Percentiles rank a stretch among this genome's conserved stretches.
Conservation (phyloP, 192 early-diverging fungal species). For the Powellomyces hirtus region DNA sequence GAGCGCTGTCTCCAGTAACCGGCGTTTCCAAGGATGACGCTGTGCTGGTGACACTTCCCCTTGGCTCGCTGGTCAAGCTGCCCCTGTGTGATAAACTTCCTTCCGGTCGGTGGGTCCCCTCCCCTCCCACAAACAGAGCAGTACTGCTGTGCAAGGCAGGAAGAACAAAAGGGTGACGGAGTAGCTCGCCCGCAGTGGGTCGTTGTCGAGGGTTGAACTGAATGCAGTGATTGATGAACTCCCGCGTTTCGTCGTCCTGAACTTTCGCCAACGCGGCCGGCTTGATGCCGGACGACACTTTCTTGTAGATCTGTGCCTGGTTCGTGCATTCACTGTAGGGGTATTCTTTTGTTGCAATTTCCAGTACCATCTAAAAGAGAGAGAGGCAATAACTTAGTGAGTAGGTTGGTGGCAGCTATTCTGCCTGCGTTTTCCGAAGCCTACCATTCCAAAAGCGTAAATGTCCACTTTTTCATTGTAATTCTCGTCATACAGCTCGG, state of each 20-base stretch:
- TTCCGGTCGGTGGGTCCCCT: background rate
- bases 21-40: background rate
- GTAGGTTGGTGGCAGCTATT: constrained; percentile 31
- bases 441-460: constrained; percentile 87
- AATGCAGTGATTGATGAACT: constrained; percentile 70
- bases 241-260: constrained; percentile 57
- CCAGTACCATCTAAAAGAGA: constrained; percentile 26
- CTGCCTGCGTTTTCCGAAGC: constrained; percentile 33
- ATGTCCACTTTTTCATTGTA: constrained; percentile 88
- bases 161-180: constrained; percentile 46
- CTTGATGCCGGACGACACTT: constrained; percentile 73
- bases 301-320: constrained; percentile 77
- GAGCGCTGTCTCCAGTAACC: background rate
- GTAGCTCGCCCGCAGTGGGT: constrained; percentile 47
- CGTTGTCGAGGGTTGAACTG: constrained; percentile 47
- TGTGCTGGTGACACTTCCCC: background rate
- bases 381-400: background rate
- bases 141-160: constrained; percentile 5
- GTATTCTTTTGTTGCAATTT: constrained; percentile 77
- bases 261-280: constrained; percentile 65
- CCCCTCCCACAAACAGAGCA: background rate
- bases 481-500: constrained; percentile 85
- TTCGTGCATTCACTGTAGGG: constrained; percentile 84
- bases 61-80: background rate
- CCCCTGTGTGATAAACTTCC: background rate